Evolutionary conservation across 2,329 filamentous ascomycete genomes (phyloP).

Genomic region (Chaetomium sp.): DNA sequence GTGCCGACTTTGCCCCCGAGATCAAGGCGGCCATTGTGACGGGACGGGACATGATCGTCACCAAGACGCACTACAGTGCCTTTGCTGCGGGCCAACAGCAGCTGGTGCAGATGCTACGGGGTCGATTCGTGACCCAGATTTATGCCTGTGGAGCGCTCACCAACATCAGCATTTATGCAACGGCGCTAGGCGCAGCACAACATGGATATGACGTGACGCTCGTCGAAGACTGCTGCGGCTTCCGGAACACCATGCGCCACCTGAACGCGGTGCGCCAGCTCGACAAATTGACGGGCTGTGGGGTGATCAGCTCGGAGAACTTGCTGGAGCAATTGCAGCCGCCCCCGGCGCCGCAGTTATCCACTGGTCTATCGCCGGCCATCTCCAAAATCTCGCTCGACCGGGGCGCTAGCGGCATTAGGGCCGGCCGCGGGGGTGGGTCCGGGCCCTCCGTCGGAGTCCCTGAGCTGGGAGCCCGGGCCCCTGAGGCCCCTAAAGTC

Average conservation of each 20-base stretch:
- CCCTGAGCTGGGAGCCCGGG: too few relatives aligned
- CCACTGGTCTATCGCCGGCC: slow-evolving; percentile 26
- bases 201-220: slow-evolving; percentile 85
- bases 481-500: too few relatives aligned
- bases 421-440: too few relatives aligned
- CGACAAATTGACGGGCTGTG: slow-evolving; percentile 67
- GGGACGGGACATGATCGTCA: slow-evolving; percentile 42
- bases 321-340: slow-evolving; percentile 40
- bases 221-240: slow-evolving; percentile 84
- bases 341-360: neutral
- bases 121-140: slow-evolving; percentile 80
- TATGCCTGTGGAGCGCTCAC: slow-evolving; percentile 82
- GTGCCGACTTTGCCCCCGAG: slow-evolving; percentile 38
- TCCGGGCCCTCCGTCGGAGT: too few relatives aligned
- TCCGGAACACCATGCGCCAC: slow-evolving; percentile 63
- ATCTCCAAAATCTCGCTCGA: slow-evolving; percentile 33
- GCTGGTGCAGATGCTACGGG: slow-evolving; percentile 70
- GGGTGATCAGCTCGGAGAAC: slow-evolving; percentile 52
- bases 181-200: slow-evolving; percentile 79
- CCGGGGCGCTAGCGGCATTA: slow-evolving; percentile 11
- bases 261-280: slow-evolving; percentile 64
- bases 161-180: slow-evolving; percentile 86
- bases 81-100: slow-evolving; percentile 62
- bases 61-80: slow-evolving; percentile 82
- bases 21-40: slow-evolving; percentile 40